Evolutionary conservation across 177 flowering plant genomes (phyloP), one percentile per base, ranked within the genome.

Genomic region (Telopea speciosissima): DNA sequence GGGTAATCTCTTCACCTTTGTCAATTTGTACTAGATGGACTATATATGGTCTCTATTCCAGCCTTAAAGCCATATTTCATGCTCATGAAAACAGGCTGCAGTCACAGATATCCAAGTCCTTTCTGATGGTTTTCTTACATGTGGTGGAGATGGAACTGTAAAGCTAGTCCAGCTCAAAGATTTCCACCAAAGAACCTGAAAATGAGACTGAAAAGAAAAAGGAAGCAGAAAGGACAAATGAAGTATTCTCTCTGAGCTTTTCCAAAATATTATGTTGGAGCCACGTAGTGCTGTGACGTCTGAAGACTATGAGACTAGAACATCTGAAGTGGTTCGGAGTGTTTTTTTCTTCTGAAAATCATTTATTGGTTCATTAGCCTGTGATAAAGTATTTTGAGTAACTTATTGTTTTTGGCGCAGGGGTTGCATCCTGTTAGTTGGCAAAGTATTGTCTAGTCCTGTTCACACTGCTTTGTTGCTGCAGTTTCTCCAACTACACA

Each of bases 131-230:
- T 95, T 95, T 79, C 87, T 95, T 69, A 70, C 98, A 19, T 93
- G 99, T 74, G 98, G 98, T 74, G 97, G 99, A 67, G 99, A 95
- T 81, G 97, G 98, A 61, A 72, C 79, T 40, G 94, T 95, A 63
- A 91, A 89, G 81, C 77, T 84, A 71, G 75, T 90, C 36, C 80
- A 85, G 74, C 74, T 95, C 45, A 74, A 73, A 45, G 81, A 82
- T 77, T 49, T 45, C 26, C 72, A 62, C 23, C 63, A n/a, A 65
- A 73, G 42, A 26, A 67, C 19, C 60, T 63, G 64, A 56, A 12
- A 25, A 11, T 26, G 31, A 23, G n/a, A 62, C 24, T 12, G 19
- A 45, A 14, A 61, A 62, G 28, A 24, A 14, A 33, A 24, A 28
- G n/a, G 42, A 49, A n/a, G 5, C 3, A 25, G 24, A 68, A 68